Percentiles rank a stretch among this genome's conserved stretches.
These are phyloP conservation scores for Skeletonema tropicum DNA, from an alignment of 108 stramenopile genomes.

Conservation along the genomic window DNA sequence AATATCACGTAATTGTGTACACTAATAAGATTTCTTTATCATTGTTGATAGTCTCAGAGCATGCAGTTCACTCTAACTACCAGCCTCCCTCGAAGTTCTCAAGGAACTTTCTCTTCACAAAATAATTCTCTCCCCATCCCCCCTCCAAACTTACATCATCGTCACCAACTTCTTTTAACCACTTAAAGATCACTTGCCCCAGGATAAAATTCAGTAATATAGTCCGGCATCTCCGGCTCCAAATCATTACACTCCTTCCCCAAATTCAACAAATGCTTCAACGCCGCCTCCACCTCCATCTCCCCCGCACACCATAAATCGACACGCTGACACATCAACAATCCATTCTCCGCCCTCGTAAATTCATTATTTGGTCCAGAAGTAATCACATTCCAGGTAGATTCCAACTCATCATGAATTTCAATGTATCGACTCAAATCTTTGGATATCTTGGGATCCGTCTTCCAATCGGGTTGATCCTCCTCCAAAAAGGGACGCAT, in stretches of 20 bases:
- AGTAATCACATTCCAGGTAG: slow-evolving; percentile 61
- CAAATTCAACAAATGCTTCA: slow-evolving; percentile 83
- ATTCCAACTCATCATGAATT: slow-evolving; percentile 61
- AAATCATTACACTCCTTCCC: slow-evolving; percentile 77
- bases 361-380: slow-evolving; percentile 79
- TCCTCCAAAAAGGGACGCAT: slow-evolving; percentile 65
- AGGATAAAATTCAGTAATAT: slow-evolving; percentile 85
- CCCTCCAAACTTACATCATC: neutral
- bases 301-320: slow-evolving; percentile 90
- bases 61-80: neutral
- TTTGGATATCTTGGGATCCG: slow-evolving; percentile 53
- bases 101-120: neutral
- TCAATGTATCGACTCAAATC: slow-evolving; percentile 64
- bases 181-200: slow-evolving; percentile 64
- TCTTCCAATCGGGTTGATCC: slow-evolving; percentile 65
- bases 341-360: slow-evolving; percentile 72
- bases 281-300: slow-evolving; percentile 85
- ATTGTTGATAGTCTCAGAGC: slow-evolving; percentile 2
- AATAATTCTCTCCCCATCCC: neutral
- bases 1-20: slow-evolving; percentile 7
- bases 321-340: slow-evolving; percentile 87
- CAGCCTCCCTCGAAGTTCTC: neutral
- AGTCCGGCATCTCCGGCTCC: slow-evolving; percentile 75
- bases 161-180: neutral
- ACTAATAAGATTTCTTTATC: slow-evolving; percentile 11